Evolutionary conservation across 2,329 filamentous ascomycete species (phyloP).

Genomic region (Neofusicoccum parvum): DNA sequence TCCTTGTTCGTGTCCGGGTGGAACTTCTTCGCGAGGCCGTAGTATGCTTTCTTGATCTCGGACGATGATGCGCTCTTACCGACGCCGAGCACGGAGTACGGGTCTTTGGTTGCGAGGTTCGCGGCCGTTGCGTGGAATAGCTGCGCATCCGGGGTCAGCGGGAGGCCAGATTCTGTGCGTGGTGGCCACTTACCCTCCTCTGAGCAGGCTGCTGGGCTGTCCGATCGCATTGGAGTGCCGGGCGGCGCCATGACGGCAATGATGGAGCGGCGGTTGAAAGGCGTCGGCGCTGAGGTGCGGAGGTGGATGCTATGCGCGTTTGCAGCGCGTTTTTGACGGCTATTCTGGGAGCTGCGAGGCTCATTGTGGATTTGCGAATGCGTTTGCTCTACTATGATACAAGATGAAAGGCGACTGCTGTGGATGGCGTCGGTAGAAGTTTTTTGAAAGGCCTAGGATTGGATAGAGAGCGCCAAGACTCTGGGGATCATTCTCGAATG

Average conservation of each 20-base stretch:
- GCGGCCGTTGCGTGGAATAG: conserved; percentile 50
- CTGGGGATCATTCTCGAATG: conserved; percentile 9
- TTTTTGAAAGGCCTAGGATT: not conserved
- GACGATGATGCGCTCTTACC: conserved; percentile 74
- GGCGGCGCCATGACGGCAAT: conserved; percentile 15
- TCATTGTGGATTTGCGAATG: conserved; percentile 31
- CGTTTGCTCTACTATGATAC: not conserved
- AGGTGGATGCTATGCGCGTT: conserved; percentile 31
- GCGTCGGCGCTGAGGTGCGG: conserved; percentile 25
- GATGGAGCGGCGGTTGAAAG: conserved; percentile 15
- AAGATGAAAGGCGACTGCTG: not conserved
- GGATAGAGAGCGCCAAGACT: conserved; percentile 10
- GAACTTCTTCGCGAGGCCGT: conserved; percentile 94
- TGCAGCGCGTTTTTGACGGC: conserved; percentile 25
- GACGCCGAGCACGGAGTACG: conserved; percentile 86
- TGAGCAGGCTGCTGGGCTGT: conserved; percentile 28
- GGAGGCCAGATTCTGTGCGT: not conserved
- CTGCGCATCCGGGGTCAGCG: conserved; percentile 24
- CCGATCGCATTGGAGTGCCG: not conserved
- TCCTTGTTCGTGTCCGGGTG: conserved; percentile 99
- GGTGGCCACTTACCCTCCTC: conserved; percentile 32
- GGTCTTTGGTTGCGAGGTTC: conserved; percentile 68
- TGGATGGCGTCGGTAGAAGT: conserved; percentile 3
- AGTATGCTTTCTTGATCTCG: conserved; percentile 99
- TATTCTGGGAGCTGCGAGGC: conserved; percentile 33